Conservation (phyloP, 1,284 basidiomycete species). For the Fomitopsis betulina region DNA sequence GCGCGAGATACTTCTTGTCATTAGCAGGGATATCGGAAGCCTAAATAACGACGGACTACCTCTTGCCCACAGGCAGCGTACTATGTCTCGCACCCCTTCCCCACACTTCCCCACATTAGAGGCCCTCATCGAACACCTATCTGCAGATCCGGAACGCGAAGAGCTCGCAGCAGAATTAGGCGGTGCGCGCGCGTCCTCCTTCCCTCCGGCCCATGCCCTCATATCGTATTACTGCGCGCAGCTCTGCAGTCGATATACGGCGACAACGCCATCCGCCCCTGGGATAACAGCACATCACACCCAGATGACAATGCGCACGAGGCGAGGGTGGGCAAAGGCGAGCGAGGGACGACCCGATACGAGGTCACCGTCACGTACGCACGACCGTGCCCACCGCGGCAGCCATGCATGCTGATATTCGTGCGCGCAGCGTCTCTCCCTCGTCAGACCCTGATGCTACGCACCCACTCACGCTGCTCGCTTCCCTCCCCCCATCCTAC, state of each 20-base stretch:
- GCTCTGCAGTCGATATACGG: conserved; percentile 86
- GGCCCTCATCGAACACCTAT: conserved; percentile 42
- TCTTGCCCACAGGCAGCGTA: background rate
- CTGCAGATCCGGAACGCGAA: conserved; percentile 46
- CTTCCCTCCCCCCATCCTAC: conserved; percentile 72
- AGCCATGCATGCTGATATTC: background rate
- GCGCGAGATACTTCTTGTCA: background rate
- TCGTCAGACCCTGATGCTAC: background rate
- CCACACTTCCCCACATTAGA: conserved; percentile 27
- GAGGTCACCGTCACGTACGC: conserved; percentile 49
- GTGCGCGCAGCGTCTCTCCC: conserved; percentile 9
- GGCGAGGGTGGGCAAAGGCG: background rate
- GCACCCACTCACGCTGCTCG: conserved; percentile 51
- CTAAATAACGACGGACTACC: too few species aligned
- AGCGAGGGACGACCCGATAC: conserved; percentile 53
- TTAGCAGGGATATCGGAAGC: too few species aligned
- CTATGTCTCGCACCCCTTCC: conserved; percentile 5
- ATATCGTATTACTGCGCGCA: conserved; percentile 23
- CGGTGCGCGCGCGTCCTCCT: conserved; percentile 38
- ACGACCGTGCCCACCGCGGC: background rate
- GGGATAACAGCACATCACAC: conserved; percentile 32
- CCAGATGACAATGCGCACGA: conserved; percentile 15
- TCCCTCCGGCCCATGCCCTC: conserved; percentile 1
- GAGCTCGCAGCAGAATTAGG: conserved; percentile 62
- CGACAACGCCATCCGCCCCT: conserved; percentile 54